Conservation (phyloP, 2,329 filamentous ascomycete species). For the Coniosporium tulheliwenetii region DNA sequence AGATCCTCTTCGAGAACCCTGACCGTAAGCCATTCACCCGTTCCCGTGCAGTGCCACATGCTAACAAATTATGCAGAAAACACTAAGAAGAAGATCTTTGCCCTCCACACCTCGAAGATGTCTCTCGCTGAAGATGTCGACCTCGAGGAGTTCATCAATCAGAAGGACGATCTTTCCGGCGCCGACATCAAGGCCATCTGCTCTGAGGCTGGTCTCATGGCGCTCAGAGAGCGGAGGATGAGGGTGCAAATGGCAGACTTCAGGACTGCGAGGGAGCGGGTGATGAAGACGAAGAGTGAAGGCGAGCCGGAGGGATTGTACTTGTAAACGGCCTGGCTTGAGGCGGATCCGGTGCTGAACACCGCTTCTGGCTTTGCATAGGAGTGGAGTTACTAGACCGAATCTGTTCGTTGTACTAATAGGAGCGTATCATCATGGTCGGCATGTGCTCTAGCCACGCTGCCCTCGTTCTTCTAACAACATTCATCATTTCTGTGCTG, state of each 20-base stretch:
- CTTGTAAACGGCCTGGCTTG: slow-evolving; percentile 45
- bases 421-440: too few species aligned
- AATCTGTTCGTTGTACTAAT: too few species aligned
- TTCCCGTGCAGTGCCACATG: neutral
- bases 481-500: too few species aligned
- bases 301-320: slow-evolving; percentile 97
- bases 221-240: slow-evolving; percentile 88
- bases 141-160: slow-evolving; percentile 92
- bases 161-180: slow-evolving; percentile 94
- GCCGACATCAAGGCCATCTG: slow-evolving; percentile 99
- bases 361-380: too few species aligned
- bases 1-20: slow-evolving; percentile 70
- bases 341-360: too few species aligned
- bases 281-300: slow-evolving; percentile 96
- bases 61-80: slow-evolving; percentile 60
- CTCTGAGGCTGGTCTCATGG: slow-evolving; percentile 89
- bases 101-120: slow-evolving; percentile 97
- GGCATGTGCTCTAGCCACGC: too few species aligned
- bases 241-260: slow-evolving; percentile 99
- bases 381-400: too few species aligned
- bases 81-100: slow-evolving; percentile 96
- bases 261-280: slow-evolving; percentile 76
- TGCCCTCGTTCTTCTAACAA: too few species aligned
- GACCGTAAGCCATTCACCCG: slow-evolving; percentile 36
- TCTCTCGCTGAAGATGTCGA: slow-evolving; percentile 93